phyloP scores from a whole-genome alignment of 176 grass and related monocot genomes.

The Echinochloa phyllopogon region DNA sequence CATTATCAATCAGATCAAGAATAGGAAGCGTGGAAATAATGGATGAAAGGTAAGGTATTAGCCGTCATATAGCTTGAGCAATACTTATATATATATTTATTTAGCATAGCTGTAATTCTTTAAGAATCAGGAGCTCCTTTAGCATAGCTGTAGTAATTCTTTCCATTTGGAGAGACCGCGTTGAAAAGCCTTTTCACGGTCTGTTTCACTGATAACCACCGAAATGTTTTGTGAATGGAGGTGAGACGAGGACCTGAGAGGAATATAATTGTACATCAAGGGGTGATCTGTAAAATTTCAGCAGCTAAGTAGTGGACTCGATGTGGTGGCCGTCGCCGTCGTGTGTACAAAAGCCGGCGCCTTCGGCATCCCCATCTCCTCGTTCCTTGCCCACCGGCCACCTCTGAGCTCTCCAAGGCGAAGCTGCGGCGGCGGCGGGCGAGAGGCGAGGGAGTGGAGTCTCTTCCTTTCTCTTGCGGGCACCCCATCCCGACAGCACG shows the following conservation, averaged over 20 bases:
- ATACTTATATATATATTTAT: no score
- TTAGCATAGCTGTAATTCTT: no score
- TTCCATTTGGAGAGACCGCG: no score
- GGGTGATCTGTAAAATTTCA: background rate
- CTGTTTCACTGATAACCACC: background rate
- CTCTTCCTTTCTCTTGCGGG: background rate
- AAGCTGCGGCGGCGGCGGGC: background rate
- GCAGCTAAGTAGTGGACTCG: background rate
- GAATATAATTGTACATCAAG: background rate
- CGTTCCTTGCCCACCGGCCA: background rate
- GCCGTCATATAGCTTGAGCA: no score
- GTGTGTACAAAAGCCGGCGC: background rate
- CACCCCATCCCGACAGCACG: background rate
- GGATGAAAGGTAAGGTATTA: no score
- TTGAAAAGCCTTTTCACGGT: no score
- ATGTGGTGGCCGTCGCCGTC: background rate
- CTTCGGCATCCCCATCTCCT: background rate
- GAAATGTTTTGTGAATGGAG: no score
- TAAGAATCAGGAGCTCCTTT: no score
- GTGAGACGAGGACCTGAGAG: no score
- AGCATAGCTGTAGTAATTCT: no score
- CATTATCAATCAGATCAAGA: no score
- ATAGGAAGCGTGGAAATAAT: no score
- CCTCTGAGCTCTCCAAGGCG: conserved; percentile 6
- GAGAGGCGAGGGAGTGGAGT: background rate